These are phyloP conservation scores for Fusarium irregulare DNA, from an alignment of 2,329 filamentous ascomycete genomes.

Conservation along the genomic window DNA sequence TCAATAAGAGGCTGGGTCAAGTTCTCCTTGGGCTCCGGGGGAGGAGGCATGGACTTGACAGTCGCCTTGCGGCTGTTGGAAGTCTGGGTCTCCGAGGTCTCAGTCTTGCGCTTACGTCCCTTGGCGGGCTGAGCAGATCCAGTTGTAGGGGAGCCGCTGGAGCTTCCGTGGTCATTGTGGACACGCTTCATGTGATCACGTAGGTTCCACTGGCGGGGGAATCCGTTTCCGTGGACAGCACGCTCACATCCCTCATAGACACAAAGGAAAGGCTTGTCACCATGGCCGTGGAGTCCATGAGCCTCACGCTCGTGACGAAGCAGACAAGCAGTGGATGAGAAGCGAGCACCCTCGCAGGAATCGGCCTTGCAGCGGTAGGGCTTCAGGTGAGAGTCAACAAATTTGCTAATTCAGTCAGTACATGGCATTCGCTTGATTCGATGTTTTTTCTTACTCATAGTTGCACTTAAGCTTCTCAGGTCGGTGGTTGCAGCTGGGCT, in stretches of 20 bases:
- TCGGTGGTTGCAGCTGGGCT: conserved; percentile 82
- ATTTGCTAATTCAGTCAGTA: conserved; percentile 75
- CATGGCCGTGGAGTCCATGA: conserved; percentile 94
- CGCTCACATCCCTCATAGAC: conserved; percentile 89
- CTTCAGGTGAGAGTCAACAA: conserved; percentile 95
- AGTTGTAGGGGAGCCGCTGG: conserved; percentile 56
- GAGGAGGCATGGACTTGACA: conserved; percentile 54
- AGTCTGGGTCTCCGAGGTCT: conserved; percentile 55
- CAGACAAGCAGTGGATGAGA: conserved; percentile 94
- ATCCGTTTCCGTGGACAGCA: conserved; percentile 83
- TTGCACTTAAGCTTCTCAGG: conserved; percentile 98
- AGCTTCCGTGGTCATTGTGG: conserved; percentile 72
- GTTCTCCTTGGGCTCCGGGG: conserved; percentile 49
- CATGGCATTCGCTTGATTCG: not conserved
- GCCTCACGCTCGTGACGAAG: conserved; percentile 96
- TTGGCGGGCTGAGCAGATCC: conserved; percentile 53
- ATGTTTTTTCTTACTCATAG: conserved; percentile 80
- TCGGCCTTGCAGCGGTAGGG: conserved; percentile 93
- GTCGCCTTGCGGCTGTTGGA: conserved; percentile 62
- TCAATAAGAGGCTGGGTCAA: conserved; percentile 58
- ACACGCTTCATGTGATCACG: conserved; percentile 98
- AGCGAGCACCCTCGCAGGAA: conserved; percentile 85
- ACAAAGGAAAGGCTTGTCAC: conserved; percentile 92
- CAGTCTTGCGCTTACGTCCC: conserved; percentile 69
- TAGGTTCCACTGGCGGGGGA: conserved; percentile 95